These are phyloP conservation scores for Trichoderma brevicompactum DNA, from an alignment of 2,329 filamentous ascomycete species.

Conservation along the genomic window DNA sequence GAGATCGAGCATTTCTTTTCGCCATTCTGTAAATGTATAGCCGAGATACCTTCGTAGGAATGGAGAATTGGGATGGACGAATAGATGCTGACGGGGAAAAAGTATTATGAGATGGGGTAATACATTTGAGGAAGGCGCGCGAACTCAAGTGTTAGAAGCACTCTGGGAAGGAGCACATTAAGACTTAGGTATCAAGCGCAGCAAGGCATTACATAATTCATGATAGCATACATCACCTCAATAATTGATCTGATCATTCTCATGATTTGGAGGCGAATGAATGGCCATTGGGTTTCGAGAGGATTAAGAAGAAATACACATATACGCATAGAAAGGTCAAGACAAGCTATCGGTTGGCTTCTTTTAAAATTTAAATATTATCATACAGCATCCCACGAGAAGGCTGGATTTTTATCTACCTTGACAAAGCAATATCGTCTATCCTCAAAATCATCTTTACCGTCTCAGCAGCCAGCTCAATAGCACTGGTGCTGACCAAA, in stretches of 20 bases:
- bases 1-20: slow-evolving; percentile 30
- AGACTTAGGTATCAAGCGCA: not conserved
- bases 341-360: not conserved
- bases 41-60: not conserved
- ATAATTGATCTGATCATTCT: no score
- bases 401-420: slow-evolving; percentile 48
- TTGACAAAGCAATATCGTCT: slow-evolving; percentile 67
- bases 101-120: not conserved
- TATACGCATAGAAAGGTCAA: not conserved
- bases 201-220: not conserved
- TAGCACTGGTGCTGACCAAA: slow-evolving; percentile 94
- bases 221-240: no score
- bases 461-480: slow-evolving; percentile 95
- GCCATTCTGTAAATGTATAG: slow-evolving; percentile 15
- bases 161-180: not conserved
- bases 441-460: slow-evolving; percentile 88
- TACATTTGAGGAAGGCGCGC: not conserved
- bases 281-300: not conserved
- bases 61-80: not conserved
- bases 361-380: slow-evolving; percentile 36
- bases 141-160: not conserved
- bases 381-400: slow-evolving; percentile 43
- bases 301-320: not conserved
- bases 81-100: not conserved
- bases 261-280: not conserved